Evolutionary conservation across 768 basidiomycete species (phyloP), one percentile per base, ranked within the genome.

Genomic region (Russula emetica): DNA sequence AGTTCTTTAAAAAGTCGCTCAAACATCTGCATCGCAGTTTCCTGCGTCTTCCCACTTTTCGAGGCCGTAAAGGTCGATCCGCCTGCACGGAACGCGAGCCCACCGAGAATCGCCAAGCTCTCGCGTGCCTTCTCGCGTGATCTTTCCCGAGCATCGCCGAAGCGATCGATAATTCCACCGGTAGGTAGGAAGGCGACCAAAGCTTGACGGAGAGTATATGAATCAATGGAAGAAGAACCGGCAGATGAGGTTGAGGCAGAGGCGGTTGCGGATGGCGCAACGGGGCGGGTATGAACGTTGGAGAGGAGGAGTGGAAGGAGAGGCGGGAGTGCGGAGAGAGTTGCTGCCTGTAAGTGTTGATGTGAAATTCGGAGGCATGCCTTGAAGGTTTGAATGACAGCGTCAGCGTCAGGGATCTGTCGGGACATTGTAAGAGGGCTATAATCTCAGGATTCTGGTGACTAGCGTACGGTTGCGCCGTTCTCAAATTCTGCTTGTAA

Each of bases 101-200:
- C 86, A 61, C 87, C 92, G 22, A 93, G 81, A 58, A 85, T 78
- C 52, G 88, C 85, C n/a, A 95, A 74, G 24, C 83, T 80, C 72
- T 92, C 87, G 52, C 87, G 83, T 30, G 93, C 93, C 68, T 86
- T 87, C 32, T 84, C 78, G 66, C 92, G 82, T 13, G 85, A 78
- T 66, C 79, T 81, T 72, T 91, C 89, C 69, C 86, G 87, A 47
- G 72, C 70, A 72, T 95, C 93, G 30, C 91, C 92, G 18, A 95
- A 81, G 54, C 90, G 84, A 70, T 95, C 93, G 61, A 94, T 78
- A 24, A 93, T 78, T 45, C 89, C 91, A 47, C 89, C 89, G 2
- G 86, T 70, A 30, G 91, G 84, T 36, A 93, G 78, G 72, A 94
- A 86, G 11, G 88, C 81, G 54, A 73, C 72, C 61, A 94, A 76